Evolutionary conservation across 768 basidiomycete species (phyloP).

Genomic region (Rhodosporidiobolus sp.): DNA sequence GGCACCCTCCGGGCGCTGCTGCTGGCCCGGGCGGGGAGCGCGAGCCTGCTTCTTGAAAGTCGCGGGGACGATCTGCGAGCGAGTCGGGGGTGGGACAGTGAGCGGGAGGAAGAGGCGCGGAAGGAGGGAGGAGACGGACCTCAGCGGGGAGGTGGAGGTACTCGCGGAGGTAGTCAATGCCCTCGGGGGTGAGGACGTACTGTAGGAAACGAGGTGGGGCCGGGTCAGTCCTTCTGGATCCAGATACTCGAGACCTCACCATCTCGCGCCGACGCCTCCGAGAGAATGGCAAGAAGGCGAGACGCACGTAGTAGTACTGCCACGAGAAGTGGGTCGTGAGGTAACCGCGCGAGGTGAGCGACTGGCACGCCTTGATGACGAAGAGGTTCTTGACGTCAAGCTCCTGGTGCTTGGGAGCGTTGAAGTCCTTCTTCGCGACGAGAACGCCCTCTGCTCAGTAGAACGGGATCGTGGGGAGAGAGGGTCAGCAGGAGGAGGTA

Average conservation of each 20-base stretch:
- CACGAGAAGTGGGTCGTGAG: slow-evolving; percentile 99
- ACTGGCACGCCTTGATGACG: slow-evolving; percentile 65
- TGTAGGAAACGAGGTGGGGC: neutral
- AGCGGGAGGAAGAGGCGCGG: slow-evolving; percentile 2
- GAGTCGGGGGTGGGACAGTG: neutral
- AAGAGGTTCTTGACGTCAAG: slow-evolving; percentile 64
- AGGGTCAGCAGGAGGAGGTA: neutral
- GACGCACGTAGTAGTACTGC: slow-evolving; percentile 82
- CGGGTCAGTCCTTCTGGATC: neutral
- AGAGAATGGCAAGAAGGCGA: too few relatives aligned
- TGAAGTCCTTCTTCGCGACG: slow-evolving; percentile 99
- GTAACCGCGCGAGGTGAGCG: slow-evolving; percentile 66
- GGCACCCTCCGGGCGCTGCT: slow-evolving; percentile 68
- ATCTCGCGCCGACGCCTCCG: neutral
- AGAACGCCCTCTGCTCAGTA: slow-evolving; percentile 79
- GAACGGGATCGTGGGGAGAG: neutral
- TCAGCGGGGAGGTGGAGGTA: slow-evolving; percentile 55
- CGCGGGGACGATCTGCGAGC: slow-evolving; percentile 84
- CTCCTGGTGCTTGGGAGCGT: slow-evolving; percentile 91
- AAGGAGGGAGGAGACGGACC: slow-evolving; percentile 8
- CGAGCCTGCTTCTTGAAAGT: slow-evolving; percentile 97
- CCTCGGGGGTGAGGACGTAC: slow-evolving; percentile 93
- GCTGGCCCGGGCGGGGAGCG: slow-evolving; percentile 73
- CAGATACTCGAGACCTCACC: neutral
- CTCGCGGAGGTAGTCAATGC: slow-evolving; percentile 93